Percentiles rank a stretch among this genome's conserved stretches.
Conservation (phyloP, 352 stramenopile genomes). For the Globisporangium emineosum region DNA sequence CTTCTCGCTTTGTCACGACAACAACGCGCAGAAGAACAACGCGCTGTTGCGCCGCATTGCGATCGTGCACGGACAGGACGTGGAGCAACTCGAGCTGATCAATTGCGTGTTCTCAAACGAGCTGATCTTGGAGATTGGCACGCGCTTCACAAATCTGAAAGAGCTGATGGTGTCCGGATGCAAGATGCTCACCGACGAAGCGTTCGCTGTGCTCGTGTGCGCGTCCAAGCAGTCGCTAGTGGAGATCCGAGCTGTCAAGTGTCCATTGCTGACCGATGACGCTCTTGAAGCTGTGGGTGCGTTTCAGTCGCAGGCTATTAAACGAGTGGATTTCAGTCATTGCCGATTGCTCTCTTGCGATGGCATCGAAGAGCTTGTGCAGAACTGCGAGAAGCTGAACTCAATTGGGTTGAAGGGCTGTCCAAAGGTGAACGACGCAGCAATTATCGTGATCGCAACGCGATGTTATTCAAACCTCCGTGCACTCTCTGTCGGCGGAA, state of each 20-base stretch:
- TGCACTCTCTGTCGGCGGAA: conserved; percentile 42
- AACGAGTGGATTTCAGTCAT: conserved; percentile 56
- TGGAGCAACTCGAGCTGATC: conserved; percentile 39
- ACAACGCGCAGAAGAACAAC: conserved; percentile 25
- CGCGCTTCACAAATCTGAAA: conserved; percentile 30
- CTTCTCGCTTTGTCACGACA: conserved; percentile 33
- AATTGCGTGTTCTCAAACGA: conserved; percentile 42
- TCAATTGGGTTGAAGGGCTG: conserved; percentile 55
- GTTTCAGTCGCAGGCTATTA: conserved; percentile 32
- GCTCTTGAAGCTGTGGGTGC: conserved; percentile 24
- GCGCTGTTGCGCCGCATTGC: conserved; percentile 29
- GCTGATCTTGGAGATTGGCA: conserved; percentile 29
- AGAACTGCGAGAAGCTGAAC: conserved; percentile 25
- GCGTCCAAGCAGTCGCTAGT: conserved; percentile 32
- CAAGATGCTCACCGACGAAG: conserved; percentile 43
- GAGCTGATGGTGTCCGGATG: conserved; percentile 54
- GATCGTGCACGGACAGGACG: conserved; percentile 32
- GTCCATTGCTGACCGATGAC: conserved; percentile 44
- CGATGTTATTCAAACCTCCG: conserved; percentile 29
- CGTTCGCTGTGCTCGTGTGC: conserved; percentile 34
- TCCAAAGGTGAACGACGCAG: conserved; percentile 45
- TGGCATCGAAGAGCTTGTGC: conserved; percentile 31
- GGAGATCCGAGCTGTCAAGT: conserved; percentile 51
- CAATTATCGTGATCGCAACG: conserved; percentile 29
- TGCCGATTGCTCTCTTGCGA: conserved; percentile 46